Evolutionary conservation across 768 basidiomycete genomes (phyloP).

Genomic region (Dentipellis sp.): DNA sequence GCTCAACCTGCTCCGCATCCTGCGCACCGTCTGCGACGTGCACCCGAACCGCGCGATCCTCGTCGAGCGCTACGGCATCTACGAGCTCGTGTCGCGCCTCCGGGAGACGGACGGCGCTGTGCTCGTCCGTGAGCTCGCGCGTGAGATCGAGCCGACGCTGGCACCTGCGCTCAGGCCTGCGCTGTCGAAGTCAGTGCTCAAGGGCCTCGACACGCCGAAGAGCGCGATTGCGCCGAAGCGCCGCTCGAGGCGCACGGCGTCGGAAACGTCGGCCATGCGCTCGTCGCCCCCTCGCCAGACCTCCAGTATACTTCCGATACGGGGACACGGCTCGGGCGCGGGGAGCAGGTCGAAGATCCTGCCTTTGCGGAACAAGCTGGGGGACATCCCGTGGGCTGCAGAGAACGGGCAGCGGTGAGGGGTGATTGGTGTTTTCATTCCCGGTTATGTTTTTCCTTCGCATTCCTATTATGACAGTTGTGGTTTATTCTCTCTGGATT

Average conservation of each 20-base stretch:
- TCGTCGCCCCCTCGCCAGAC: conserved; percentile 15
- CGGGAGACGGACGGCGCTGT: conserved; percentile 86
- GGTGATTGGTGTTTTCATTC: neutral
- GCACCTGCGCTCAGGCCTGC: conserved; percentile 61
- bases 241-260: conserved; percentile 50
- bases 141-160: conserved; percentile 74
- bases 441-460: neutral
- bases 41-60: conserved; percentile 79
- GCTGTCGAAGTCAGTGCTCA: conserved; percentile 20
- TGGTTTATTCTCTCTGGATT: neutral
- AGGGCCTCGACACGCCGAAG: conserved; percentile 29
- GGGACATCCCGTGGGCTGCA: conserved; percentile 51
- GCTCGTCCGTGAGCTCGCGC: conserved; percentile 80
- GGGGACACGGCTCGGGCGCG: conserved; percentile 24
- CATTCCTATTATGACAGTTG: neutral
- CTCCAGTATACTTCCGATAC: conserved; percentile 11
- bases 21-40: conserved; percentile 80
- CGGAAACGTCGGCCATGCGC: conserved; percentile 44
- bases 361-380: conserved; percentile 42
- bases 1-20: conserved; percentile 79
- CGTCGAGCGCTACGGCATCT: conserved; percentile 74
- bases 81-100: conserved; percentile 71
- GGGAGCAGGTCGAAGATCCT: conserved; percentile 16
- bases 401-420: conserved; percentile 6
- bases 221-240: conserved; percentile 20